Base-by-base conservation (phyloP, 2,329 filamentous ascomycete genomes). In the Fusarium avenaceum region DNA sequence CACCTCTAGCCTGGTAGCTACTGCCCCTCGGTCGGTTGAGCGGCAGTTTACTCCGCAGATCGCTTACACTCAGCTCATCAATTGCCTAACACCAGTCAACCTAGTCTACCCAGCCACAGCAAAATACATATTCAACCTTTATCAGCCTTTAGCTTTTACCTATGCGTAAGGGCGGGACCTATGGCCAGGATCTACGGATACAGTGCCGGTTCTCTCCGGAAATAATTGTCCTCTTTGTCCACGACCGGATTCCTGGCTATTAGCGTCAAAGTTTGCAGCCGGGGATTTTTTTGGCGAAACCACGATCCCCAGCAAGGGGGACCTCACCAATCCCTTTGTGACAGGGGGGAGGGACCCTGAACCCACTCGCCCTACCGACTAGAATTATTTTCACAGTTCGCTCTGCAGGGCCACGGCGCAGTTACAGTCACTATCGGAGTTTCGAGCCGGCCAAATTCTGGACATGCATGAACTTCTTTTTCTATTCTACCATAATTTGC, bases 221-320 rank as follows among this genome's bases (percentile, higher is more conserved):
- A 69, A 69, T 63, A 68, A 47, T 35, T 9, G 6, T 7, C 26
- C 26, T 4, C 28, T 30, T 10, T 4, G 28, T 30, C 28, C 28
- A 30, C 11, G 45, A 59, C 54, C 53, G 13, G 40, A 57, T 47
- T 54, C 44, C 44, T 69, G 55, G 48, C 35, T 49, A 35, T 43
- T 58, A 55, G 63, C 48, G 38, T 35, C 30, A 35, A 43, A 46
- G 46, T 44, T 48, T 30, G 65, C 39, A 40, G 15, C 17, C 47
- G 54, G 35, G 43, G 40, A 57, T 39, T 61, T 46, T 46, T 33
- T 49, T 61, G 64, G 44, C 58, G 65, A 63, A 61, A 69, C 52
- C 63, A 52, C 43, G 62, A 66, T 66, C 63, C 62, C 57, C 62
- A 38, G 2, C 63, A 66, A 53, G 62, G 56, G 40, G 56, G 35